Conservation (phyloP, 2,329 filamentous ascomycete species). For the Exophiala lecanii-corni region DNA sequence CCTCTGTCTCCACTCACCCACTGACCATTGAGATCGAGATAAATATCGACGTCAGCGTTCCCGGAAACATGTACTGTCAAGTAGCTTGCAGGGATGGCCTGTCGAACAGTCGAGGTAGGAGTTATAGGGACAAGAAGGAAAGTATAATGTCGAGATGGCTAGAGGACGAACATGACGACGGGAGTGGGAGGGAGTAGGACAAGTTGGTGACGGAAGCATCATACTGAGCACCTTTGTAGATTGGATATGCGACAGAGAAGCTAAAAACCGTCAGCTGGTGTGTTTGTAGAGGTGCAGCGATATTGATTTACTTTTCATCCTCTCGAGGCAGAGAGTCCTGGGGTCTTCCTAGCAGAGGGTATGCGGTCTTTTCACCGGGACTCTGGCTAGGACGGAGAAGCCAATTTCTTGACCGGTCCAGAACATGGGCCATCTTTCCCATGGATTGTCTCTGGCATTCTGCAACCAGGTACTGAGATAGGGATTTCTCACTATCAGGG, state of each 20-base stretch:
- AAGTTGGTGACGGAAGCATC: constrained; percentile 68
- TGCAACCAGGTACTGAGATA: constrained; percentile 68
- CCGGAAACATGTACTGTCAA: constrained; percentile 67
- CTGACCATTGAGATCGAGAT: constrained; percentile 67
- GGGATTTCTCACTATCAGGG: constrained; percentile 68
- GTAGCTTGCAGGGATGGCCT: constrained; percentile 79
- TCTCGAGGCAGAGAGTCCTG: constrained; percentile 59
- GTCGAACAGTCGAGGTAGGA: constrained; percentile 71
- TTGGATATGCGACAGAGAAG: constrained; percentile 56
- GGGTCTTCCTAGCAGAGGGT: constrained; percentile 60
- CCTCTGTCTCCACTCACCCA: constrained; percentile 76
- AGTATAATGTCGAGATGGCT: constrained; percentile 48
- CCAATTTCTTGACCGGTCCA: constrained; percentile 68
- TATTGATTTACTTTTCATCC: constrained; percentile 57
- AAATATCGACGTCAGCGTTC: constrained; percentile 58
- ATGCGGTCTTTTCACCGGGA: constrained; percentile 57
- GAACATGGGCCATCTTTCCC: constrained; percentile 83
- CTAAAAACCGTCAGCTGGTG: constrained; percentile 30
- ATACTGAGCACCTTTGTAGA: constrained; percentile 58
- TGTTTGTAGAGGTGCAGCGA: constrained; percentile 33
- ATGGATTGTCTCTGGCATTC: constrained; percentile 67
- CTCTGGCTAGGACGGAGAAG: constrained; percentile 58
- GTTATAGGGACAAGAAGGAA: constrained; percentile 74
- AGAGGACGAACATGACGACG: constrained; percentile 33
- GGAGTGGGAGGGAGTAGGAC: constrained; percentile 56